Conservation (phyloP, 1,284 basidiomycete genomes). For the Athelia psychrophila region DNA sequence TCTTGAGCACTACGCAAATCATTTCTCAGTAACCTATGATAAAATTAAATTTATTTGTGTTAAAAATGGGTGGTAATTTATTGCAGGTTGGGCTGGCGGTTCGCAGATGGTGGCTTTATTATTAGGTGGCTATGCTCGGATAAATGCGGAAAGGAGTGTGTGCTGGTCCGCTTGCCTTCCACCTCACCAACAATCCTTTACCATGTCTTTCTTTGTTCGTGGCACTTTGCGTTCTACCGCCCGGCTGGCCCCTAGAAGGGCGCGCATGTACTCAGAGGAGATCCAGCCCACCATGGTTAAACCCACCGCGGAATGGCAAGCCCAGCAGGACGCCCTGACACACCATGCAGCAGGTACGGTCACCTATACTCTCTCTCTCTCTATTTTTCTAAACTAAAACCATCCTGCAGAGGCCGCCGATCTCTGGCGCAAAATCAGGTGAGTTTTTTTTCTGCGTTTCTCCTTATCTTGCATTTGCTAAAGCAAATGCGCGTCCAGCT, state of each 20-base stretch:
- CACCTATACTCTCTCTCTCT: constrained; percentile 3
- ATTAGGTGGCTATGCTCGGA: background rate
- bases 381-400: constrained; percentile 8
- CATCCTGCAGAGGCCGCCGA: constrained; percentile 61
- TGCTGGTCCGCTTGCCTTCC: constrained; percentile 6
- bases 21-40: no score
- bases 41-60: no score
- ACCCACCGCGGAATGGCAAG: constrained; percentile 42
- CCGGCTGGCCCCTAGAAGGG: constrained; percentile 37
- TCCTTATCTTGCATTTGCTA: background rate
- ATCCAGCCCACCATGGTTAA: constrained; percentile 39
- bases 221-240: constrained; percentile 41
- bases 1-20: no score
- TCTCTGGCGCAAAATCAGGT: constrained; percentile 88
- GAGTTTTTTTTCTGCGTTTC: constrained; percentile 13
- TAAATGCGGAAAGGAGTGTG: background rate
- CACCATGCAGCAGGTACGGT: constrained; percentile 68
- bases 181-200: constrained; percentile 13
- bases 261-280: constrained; percentile 27
- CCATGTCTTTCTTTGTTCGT: constrained; percentile 58
- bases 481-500: constrained; percentile 37
- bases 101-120: no score
- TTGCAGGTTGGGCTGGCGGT: no score
- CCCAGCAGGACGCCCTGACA: constrained; percentile 55
- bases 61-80: no score